Percentiles rank a stretch among this genome's conserved stretches.
Conservation (phyloP, 768 basidiomycete species). For the Collybiopsis luxurians region DNA sequence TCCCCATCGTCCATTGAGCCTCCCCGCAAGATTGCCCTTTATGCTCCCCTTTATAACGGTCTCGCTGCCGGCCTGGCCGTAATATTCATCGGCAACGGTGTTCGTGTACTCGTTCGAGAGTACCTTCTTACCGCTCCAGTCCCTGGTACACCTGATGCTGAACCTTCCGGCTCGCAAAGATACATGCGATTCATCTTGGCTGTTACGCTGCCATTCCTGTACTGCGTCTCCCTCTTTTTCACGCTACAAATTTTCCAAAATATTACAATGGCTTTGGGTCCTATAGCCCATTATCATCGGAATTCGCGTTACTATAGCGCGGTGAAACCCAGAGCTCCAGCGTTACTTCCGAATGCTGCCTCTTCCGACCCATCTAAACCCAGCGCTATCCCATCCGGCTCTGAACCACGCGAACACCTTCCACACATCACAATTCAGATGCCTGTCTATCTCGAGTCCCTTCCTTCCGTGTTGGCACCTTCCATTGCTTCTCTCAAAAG, state of each 20-base stretch:
- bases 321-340: conserved; percentile 39
- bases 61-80: conserved; percentile 54
- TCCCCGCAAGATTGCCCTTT: conserved; percentile 35
- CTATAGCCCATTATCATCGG: conserved; percentile 73
- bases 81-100: conserved; percentile 64
- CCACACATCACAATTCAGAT: conserved; percentile 82
- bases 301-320: conserved; percentile 85
- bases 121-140: conserved; percentile 54
- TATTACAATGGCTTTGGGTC: conserved; percentile 69
- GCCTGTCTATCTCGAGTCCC: conserved; percentile 82
- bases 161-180: not conserved
- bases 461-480: conserved; percentile 67
- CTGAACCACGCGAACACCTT: conserved; percentile 29
- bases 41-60: conserved; percentile 72
- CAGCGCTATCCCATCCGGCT: conserved; percentile 26
- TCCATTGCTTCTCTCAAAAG: conserved; percentile 73
- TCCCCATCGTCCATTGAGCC: conserved; percentile 14
- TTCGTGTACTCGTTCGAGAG: conserved; percentile 65
- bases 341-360: conserved; percentile 16
- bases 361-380: conserved; percentile 23
- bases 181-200: conserved; percentile 63
- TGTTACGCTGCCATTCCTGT: conserved; percentile 60
- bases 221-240: conserved; percentile 80
- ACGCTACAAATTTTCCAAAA: conserved; percentile 70
- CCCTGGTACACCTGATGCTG: not conserved